A percentile compares a stretch with the other conserved stretches of the same genome.
Evolutionary conservation across 2,329 filamentous ascomycete species (phyloP).

Genomic region (Botrytis galanthina): DNA sequence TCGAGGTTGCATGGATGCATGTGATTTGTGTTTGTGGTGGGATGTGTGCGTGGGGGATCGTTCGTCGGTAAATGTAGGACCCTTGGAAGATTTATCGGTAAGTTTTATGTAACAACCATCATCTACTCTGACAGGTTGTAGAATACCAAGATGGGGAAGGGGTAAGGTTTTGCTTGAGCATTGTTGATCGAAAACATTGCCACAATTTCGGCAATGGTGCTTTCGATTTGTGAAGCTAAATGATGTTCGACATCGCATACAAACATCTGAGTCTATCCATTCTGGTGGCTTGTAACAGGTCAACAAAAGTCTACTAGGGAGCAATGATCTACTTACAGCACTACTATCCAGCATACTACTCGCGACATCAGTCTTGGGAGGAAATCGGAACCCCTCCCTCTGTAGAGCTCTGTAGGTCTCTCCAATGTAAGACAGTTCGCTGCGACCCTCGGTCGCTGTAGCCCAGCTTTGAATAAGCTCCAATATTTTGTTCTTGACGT

Average conservation of each 20-base stretch:
- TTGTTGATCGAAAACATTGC: constrained; percentile 93
- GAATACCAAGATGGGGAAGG: constrained; percentile 87
- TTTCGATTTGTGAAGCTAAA: constrained; percentile 99
- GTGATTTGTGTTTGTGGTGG: constrained; percentile 64
- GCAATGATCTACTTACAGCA: constrained; percentile 60
- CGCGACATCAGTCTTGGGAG: constrained; percentile 80
- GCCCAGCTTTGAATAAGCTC: constrained; percentile 95
- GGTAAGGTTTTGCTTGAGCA: constrained; percentile 88
- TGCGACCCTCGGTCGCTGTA: constrained; percentile 78
- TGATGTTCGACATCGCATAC: constrained; percentile 92
- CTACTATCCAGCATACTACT: constrained; percentile 98
- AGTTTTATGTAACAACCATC: constrained; percentile 93
- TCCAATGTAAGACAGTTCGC: constrained; percentile 79
- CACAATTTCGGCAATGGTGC: constrained; percentile 96
- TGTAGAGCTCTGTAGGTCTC: constrained; percentile 84
- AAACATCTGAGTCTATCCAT: constrained; percentile 97
- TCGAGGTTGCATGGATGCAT: constrained; percentile 77
- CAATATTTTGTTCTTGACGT: constrained; percentile 86
- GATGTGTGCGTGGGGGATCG: constrained; percentile 46
- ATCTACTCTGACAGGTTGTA: constrained; percentile 88
- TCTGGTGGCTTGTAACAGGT: constrained; percentile 70
- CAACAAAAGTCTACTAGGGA: constrained; percentile 4
- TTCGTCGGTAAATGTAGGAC: constrained; percentile 42
- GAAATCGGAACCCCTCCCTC: constrained; percentile 83
- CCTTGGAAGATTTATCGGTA: constrained; percentile 66